These are phyloP conservation scores for Melampsora allii-populina DNA, from an alignment of 1,284 basidiomycete genomes.

Conservation along the genomic window DNA sequence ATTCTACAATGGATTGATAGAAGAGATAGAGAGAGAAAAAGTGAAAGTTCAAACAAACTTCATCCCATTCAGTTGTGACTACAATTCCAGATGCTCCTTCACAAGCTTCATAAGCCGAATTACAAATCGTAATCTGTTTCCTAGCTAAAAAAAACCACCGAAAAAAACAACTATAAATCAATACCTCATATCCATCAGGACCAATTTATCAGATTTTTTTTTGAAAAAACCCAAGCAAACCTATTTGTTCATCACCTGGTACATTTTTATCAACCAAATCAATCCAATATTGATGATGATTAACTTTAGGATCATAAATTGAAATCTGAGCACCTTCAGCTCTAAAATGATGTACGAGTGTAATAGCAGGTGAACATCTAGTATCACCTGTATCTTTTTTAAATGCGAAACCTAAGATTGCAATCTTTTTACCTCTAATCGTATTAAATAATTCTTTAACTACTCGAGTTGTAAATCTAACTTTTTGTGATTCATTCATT, in stretches of 20 bases:
- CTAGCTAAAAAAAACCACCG: slow-evolving; percentile 61
- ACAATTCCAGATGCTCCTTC: slow-evolving; percentile 85
- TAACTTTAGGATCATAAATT: slow-evolving; percentile 86
- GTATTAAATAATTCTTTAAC: slow-evolving; percentile 84
- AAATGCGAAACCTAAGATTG: slow-evolving; percentile 77
- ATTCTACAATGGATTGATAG: not conserved
- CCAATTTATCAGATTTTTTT: not conserved
- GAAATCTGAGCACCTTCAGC: slow-evolving; percentile 80
- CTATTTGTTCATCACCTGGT: slow-evolving; percentile 59
- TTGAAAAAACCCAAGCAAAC: slow-evolving; percentile 23
- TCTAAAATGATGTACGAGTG: slow-evolving; percentile 88
- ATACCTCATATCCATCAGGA: not conserved
- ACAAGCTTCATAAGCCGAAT: slow-evolving; percentile 80
- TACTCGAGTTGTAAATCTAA: slow-evolving; percentile 33
- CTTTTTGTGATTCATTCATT: slow-evolving; percentile 96
- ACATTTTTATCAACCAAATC: slow-evolving; percentile 54
- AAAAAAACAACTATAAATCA: not conserved
- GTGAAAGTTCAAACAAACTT: slow-evolving; percentile 6
- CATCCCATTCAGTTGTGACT: slow-evolving; percentile 57
- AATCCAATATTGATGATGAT: slow-evolving; percentile 51
- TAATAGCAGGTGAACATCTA: slow-evolving; percentile 94
- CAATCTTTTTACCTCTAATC: slow-evolving; percentile 78
- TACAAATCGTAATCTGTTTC: slow-evolving; percentile 75
- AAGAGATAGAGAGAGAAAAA: not conserved
- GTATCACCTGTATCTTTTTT: slow-evolving; percentile 41